phyloP scores from a whole-genome alignment of 2,329 filamentous ascomycete species.

The Xylariaceae sp. region DNA sequence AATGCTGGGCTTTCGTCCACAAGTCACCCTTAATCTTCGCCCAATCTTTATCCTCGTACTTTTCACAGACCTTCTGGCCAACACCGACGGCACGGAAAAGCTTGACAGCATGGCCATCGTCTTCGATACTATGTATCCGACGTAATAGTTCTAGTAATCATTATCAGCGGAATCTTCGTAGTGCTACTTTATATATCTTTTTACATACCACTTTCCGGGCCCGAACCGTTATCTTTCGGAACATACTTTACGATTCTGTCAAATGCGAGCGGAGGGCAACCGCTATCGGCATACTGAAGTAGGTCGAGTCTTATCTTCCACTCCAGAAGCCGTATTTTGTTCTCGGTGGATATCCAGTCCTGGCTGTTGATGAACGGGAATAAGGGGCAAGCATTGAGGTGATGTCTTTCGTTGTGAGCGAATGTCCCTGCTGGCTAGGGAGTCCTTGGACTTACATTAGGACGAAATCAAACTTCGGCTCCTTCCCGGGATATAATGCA shows the following conservation, averaged over 20 bases:
- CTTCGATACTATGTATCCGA: slow-evolving; percentile 53
- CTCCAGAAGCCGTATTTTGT: slow-evolving; percentile 73
- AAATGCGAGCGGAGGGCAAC: slow-evolving; percentile 60
- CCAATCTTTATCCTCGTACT: slow-evolving; percentile 51
- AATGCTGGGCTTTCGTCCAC: slow-evolving; percentile 63
- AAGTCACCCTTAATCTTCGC: slow-evolving; percentile 56
- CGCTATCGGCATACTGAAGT: slow-evolving; percentile 71
- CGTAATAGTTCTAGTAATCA: slow-evolving; percentile 45
- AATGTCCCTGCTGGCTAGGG: background rate
- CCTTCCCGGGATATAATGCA: slow-evolving; percentile 65
- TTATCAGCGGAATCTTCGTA: background rate
- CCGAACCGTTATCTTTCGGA: slow-evolving; percentile 45
- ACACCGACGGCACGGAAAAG: slow-evolving; percentile 70
- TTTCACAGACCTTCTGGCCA: slow-evolving; percentile 56
- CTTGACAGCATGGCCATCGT: slow-evolving; percentile 85
- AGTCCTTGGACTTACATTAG: slow-evolving; percentile 48
- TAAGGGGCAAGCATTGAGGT: slow-evolving; percentile 71
- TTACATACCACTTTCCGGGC: slow-evolving; percentile 46
- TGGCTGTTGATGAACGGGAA: slow-evolving; percentile 69
- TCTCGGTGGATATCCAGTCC: slow-evolving; percentile 60
- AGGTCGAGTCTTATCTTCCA: slow-evolving; percentile 81
- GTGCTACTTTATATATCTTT: background rate
- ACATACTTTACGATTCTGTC: slow-evolving; percentile 64
- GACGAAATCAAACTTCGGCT: slow-evolving; percentile 81
- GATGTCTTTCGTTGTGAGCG: slow-evolving; percentile 64